Percentiles rank a stretch among this genome's conserved stretches.
phyloP scores from a whole-genome alignment of 2,329 filamentous ascomycete species.

The Colletotrichum tamarilloi region DNA sequence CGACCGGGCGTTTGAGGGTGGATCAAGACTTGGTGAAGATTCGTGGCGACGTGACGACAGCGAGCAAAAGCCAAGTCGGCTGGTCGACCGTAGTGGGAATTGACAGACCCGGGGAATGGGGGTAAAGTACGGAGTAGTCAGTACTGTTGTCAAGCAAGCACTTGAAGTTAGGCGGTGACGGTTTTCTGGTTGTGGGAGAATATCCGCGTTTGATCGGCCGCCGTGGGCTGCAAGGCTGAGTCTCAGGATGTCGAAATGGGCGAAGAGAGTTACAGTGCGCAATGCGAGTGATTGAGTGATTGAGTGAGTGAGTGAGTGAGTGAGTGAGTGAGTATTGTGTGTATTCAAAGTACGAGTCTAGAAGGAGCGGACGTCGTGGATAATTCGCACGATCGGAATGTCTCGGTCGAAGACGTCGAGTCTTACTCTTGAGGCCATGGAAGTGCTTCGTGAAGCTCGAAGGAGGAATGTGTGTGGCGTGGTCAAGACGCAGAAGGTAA shows the following conservation, averaged over 20 bases:
- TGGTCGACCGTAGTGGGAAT: not conserved
- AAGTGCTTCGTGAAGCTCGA: slow-evolving; percentile 26
- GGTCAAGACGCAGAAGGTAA: not conserved
- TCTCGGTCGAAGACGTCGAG: not conserved
- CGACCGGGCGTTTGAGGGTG: slow-evolving; percentile 29
- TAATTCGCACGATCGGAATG: slow-evolving; percentile 8
- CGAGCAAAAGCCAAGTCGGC: not conserved
- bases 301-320: not conserved
- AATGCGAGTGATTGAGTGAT: not conserved
- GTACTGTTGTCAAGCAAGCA: not conserved
- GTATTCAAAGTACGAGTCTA: slow-evolving; percentile 7
- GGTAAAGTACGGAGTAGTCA: not conserved
- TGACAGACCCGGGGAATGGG: not conserved
- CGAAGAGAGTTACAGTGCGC: slow-evolving; percentile 8
- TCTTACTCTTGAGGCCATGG: slow-evolving; percentile 18
- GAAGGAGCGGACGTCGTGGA: slow-evolving; percentile 20
- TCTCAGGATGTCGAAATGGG: slow-evolving; percentile 33
- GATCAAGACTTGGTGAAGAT: slow-evolving; percentile 18
- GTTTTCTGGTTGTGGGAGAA: slow-evolving; percentile 19
- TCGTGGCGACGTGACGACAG: slow-evolving; percentile 13
- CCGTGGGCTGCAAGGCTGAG: slow-evolving; percentile 28
- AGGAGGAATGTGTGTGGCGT: slow-evolving; percentile 17
- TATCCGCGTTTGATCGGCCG: slow-evolving; percentile 36
- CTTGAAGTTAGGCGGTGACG: not conserved
- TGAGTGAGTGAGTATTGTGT: not conserved